Conservation (phyloP, 805 yeast species). For the Wickerhamiella azymoides region DNA sequence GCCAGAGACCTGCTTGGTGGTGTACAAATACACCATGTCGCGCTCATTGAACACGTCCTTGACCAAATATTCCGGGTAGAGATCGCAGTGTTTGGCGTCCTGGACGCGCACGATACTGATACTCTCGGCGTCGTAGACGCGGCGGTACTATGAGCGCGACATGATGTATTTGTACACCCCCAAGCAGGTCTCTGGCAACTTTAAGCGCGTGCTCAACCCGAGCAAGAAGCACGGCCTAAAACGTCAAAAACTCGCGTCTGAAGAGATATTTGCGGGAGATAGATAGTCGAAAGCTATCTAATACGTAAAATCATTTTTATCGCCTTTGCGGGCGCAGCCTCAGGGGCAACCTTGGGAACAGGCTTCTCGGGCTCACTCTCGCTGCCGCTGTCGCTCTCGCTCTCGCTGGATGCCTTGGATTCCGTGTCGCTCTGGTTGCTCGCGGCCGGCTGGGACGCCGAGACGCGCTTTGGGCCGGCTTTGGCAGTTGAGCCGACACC, state of each 20-base stretch:
- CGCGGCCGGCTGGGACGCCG: too few species aligned
- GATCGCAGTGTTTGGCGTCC: background rate
- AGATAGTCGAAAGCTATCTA: too few species aligned
- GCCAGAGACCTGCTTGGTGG: background rate
- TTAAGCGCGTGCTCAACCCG: constrained; percentile 1
- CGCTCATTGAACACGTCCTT: background rate
- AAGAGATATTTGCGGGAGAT: too few species aligned
- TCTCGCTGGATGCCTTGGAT: too few species aligned
- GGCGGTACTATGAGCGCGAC: background rate
- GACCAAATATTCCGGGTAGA: background rate
- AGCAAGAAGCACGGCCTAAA: background rate
- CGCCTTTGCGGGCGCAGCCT: too few species aligned
- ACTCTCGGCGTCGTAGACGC: background rate
- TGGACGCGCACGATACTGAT: constrained; percentile 1
- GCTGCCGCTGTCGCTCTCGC: too few species aligned
- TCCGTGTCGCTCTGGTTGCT: too few species aligned
- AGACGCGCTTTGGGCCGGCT: too few species aligned
- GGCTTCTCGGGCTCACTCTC: too few species aligned
- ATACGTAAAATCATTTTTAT: too few species aligned
- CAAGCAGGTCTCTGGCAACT: background rate
- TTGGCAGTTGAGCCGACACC: too few species aligned
- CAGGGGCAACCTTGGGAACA: too few species aligned
- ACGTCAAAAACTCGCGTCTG: background rate
- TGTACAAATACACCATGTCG: background rate
- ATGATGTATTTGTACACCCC: background rate